Percentiles rank a stretch among this genome's conserved stretches.
These are phyloP conservation scores for Salix brachista DNA, from an alignment of 345 rosid species.

Conservation along the genomic window DNA sequence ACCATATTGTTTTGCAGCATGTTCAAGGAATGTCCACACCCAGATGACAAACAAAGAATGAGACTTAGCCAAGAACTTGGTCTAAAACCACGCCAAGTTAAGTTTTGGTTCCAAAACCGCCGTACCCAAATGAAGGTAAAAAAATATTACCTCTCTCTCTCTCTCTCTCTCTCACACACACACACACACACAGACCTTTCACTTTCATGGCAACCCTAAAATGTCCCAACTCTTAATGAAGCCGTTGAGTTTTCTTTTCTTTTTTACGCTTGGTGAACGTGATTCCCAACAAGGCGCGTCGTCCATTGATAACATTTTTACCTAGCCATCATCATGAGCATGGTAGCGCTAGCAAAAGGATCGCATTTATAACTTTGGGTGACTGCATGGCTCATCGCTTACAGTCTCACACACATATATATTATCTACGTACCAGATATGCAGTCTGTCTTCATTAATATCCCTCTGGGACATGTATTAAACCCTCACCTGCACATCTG, in stretches of 20 bases:
- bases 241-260: not conserved
- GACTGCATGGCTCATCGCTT: constrained; percentile 7
- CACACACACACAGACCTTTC: not conserved
- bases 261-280: not conserved
- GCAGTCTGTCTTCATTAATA: constrained; percentile 20
- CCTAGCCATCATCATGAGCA: constrained; percentile 17
- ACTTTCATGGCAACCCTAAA: constrained; percentile 7
- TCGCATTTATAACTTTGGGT: constrained; percentile 29
- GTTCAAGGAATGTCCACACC: constrained; percentile 94
- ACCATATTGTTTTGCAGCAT: constrained; percentile 41
- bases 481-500: constrained; percentile 37
- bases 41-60: constrained; percentile 89
- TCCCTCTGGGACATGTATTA: constrained; percentile 3
- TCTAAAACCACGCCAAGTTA: constrained; percentile 93
- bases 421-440: not conserved
- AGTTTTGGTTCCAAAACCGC: constrained; percentile 98
- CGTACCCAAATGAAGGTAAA: constrained; percentile 95
- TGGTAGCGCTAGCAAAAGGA: constrained; percentile 9
- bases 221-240: constrained; percentile 3
- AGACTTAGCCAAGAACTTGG: constrained; percentile 85
- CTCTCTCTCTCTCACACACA: not conserved
- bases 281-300: constrained; percentile 31
- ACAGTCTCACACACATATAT: not conserved
- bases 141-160: not conserved
- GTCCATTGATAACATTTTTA: constrained; percentile 3